phyloP scores from a whole-genome alignment of 768 basidiomycete species.

The Mycena maculata region DNA sequence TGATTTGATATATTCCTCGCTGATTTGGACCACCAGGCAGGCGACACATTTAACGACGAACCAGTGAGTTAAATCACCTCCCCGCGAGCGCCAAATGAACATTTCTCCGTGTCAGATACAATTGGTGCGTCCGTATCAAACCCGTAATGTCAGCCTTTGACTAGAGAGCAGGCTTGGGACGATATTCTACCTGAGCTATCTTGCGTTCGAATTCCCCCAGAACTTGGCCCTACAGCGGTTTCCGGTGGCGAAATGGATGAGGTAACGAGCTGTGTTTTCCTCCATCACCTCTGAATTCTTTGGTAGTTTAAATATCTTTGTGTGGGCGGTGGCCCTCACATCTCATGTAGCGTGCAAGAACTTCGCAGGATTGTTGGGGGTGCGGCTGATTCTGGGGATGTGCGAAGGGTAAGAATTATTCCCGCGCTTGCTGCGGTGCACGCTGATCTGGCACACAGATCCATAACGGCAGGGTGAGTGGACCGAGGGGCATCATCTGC shows the following conservation, averaged over 20 bases:
- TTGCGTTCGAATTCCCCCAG: constrained; percentile 79
- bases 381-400: constrained; percentile 74
- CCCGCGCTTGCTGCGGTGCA: not conserved
- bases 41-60: constrained; percentile 69
- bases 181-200: constrained; percentile 78
- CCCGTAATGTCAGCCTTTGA: not conserved
- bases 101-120: not conserved
- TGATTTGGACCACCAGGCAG: not conserved
- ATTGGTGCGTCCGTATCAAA: not conserved
- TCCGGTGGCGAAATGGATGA: constrained; percentile 87
- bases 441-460: constrained; percentile 17
- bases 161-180: constrained; percentile 69
- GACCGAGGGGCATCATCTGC: too few species aligned
- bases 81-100: too few species aligned
- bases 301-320: constrained; percentile 68
- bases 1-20: not conserved
- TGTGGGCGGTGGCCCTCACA: constrained; percentile 72
- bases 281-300: not conserved
- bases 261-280: constrained; percentile 49
- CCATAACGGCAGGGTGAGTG: constrained; percentile 71
- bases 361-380: constrained; percentile 72
- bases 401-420: constrained; percentile 62
- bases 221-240: constrained; percentile 78
- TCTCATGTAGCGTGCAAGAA: constrained; percentile 78
- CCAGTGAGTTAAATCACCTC: constrained; percentile 56